A percentile compares a stretch with the other conserved stretches of the same genome.
phyloP scores from a whole-genome alignment of 495 filamentous ascomycete species.

The Trichoderma asperelloides region DNA sequence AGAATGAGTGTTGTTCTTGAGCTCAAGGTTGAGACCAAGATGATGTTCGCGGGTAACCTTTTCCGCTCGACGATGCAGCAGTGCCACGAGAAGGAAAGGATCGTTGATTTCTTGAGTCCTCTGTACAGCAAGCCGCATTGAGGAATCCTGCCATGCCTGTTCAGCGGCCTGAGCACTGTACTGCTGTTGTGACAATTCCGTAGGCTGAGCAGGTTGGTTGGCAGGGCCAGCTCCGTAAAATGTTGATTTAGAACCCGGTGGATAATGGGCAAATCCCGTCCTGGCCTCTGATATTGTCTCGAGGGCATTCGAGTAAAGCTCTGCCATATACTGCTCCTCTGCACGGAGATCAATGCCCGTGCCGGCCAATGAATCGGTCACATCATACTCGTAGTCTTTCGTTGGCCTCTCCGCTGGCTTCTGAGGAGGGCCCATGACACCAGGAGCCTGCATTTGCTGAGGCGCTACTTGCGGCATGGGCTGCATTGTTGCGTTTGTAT shows the following conservation, averaged over 20 bases:
- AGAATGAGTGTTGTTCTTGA: constrained; percentile 35
- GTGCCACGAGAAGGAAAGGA: constrained; percentile 31
- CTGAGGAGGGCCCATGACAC: constrained; percentile 73
- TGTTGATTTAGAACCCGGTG: constrained; percentile 34
- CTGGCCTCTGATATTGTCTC: constrained; percentile 23
- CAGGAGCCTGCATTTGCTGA: constrained; percentile 19
- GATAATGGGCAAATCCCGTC: constrained; percentile 40
- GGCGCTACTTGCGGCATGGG: constrained; percentile 17
- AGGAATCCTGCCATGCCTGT: constrained; percentile 37
- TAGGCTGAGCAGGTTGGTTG: constrained; percentile 42
- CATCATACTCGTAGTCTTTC: constrained; percentile 57
- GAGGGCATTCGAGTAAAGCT: constrained; percentile 31
- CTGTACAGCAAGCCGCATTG: constrained; percentile 30
- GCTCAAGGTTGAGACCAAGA: constrained; percentile 43
- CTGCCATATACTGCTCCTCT: constrained; percentile 66
- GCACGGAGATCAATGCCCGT: constrained; percentile 77
- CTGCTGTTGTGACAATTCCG: constrained; percentile 42
- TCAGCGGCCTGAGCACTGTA: constrained; percentile 39
- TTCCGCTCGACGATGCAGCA: constrained; percentile 40
- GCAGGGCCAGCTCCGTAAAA: constrained; percentile 53
- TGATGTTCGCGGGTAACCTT: constrained; percentile 53
- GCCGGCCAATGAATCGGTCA: constrained; percentile 67
- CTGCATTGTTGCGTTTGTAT: constrained; percentile 33
- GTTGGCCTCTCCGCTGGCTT: constrained; percentile 58
- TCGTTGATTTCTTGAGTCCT: constrained; percentile 38